Evolutionary conservation across 73 alveolate genomes (phyloP), one percentile per base, ranked within the genome.

Genomic region (Blepharisma stoltei): DNA sequence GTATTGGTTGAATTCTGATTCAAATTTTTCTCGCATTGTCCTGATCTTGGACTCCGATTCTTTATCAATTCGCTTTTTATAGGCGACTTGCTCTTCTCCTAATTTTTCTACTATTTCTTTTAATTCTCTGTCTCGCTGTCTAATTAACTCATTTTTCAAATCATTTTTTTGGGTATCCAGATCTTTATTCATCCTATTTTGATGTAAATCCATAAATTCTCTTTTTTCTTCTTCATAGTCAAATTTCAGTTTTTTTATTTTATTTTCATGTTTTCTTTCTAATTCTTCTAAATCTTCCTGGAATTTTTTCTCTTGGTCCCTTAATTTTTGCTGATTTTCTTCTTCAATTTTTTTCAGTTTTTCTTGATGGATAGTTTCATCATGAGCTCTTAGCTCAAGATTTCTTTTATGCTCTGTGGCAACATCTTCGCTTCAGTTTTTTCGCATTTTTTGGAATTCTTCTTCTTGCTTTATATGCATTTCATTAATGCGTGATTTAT

Each of bases 391-490:
- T 38, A 60, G 18, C 45, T 60, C 73, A 60, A 14, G 73, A 60
- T 14, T n/a, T 60, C 46, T 60, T 4, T 60, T n/a, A 14, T 60
- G 14, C 23, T 60, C 73, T 20, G n/a, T 8, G 14, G 49, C 73
- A n/a, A 66, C 78, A 80, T 71, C 90, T 85, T 52, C 78, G 67
- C 77, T 89, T 88, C 85, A 87, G 79, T 69, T 92, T 85, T 88
- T 90, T 81, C 97, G 88, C 81, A 87, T 94, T 54, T 89, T 87
- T 20, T 53, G 75, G 71, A 88, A 82, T 67, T 91, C 91, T 8
- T 82, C 90, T 80, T 91, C 96, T 65, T 78, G 86, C 71, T 82
- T 89, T 43, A 78, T 60, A 77, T 78, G 82, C 75, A 85, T 78
- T 46, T 91, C 93, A 71, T 83, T 88, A 9, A 86, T 55, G 77